Evolutionary conservation across 169 alveolate genomes (phyloP), one percentile per base, ranked within the genome.

Genomic region (Eimeria brunetti): DNA sequence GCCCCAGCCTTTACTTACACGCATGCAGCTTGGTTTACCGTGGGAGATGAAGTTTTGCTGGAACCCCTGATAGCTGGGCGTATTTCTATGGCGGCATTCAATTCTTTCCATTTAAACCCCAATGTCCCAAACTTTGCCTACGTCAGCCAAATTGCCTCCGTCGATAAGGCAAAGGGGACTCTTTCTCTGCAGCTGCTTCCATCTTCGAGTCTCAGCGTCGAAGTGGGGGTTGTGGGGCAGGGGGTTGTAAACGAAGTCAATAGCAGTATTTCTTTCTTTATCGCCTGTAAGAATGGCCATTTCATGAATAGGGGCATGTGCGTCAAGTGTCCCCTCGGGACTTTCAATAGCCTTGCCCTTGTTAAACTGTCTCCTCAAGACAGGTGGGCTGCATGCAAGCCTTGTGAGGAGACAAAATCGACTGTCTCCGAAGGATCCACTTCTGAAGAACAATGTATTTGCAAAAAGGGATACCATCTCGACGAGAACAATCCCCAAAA

Each of bases 381-480:
- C 46, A 92, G 95, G 86, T 80, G 80, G 41, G 94, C 73, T n/a
- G 96, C 98, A 64, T 92, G 86, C 58, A 36, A 36, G 41, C 46
- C 67, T 9, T 73, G 92, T 53, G 38, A 33, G 33, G 67, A 92
- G 20, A 3, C 3, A 9, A 64, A 41, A 7, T 75, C 96, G 6
- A 95, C 97, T 44, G 88, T 96, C 53, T 75, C 94, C 60, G 73
- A 46, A 38, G 97, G 98, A 11, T 76, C 98, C 12, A 84, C 67
- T 38, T 96, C 98, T 38, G 94, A 49, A 62, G 97, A 89, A 24
- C 96, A 95, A 44, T 97, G 98, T 53, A 88, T 91, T 44, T 97
- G 98, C 64, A 94, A 97, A 58, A 94, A 95, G 36, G 98, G 98
- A 38, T 97, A 96, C 78, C 96, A 97, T 88, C 85, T 88, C 46